These are phyloP conservation scores for Sugiyamaella marilandica DNA, from an alignment of 805 yeast genomes.

Conservation along the genomic window DNA sequence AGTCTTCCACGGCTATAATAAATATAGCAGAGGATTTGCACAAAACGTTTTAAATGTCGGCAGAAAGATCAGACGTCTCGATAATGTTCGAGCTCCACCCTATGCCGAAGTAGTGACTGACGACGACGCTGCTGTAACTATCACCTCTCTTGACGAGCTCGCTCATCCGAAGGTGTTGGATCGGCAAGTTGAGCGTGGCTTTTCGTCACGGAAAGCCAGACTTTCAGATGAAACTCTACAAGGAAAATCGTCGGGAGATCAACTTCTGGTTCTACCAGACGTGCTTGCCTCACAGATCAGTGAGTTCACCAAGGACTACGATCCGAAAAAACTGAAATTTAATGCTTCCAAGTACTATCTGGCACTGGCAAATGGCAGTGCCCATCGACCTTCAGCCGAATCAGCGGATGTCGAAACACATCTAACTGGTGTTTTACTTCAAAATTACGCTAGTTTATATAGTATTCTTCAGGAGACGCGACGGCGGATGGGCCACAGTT, in stretches of 20 bases:
- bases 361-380: slow-evolving; percentile 45
- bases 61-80: not conserved
- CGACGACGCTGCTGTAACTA: slow-evolving; percentile 10
- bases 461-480: slow-evolving; percentile 66
- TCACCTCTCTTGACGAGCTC: slow-evolving; percentile 3
- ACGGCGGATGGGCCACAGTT: slow-evolving; percentile 47
- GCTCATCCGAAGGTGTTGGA: not conserved
- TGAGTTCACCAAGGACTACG: slow-evolving; percentile 55
- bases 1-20: no score
- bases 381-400: slow-evolving; percentile 45
- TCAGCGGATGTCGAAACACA: slow-evolving; percentile 59
- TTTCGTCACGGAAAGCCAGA: slow-evolving; percentile 31
- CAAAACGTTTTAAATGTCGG: no score
- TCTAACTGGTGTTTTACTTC: slow-evolving; percentile 73
- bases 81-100: not conserved
- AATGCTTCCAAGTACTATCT: slow-evolving; percentile 55
- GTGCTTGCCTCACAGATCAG: slow-evolving; percentile 54
- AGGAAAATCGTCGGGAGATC: slow-evolving; percentile 49
- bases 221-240: slow-evolving; percentile 51
- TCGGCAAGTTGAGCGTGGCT: not conserved
- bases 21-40: no score
- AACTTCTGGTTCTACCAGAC: slow-evolving; percentile 52
- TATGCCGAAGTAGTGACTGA: slow-evolving; percentile 14
- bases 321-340: slow-evolving; percentile 60
- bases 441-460: slow-evolving; percentile 66